Evolutionary conservation across 441 rosid genomes (phyloP).

Genomic region (Adansonia madagascariensis): DNA sequence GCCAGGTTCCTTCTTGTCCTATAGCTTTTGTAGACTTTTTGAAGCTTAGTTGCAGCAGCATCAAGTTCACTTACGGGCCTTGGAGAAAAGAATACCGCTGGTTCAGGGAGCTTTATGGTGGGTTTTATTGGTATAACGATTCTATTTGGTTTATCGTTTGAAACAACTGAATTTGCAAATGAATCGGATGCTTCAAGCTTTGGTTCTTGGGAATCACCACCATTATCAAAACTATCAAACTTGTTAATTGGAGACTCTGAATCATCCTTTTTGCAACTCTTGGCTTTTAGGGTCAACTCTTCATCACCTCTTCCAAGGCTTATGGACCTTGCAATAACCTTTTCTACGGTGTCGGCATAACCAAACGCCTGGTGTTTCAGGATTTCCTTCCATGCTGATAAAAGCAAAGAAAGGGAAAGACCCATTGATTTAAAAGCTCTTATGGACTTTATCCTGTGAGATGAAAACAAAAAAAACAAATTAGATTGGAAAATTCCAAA

Average conservation of each 20-base stretch:
- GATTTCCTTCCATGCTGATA: constrained; percentile 38
- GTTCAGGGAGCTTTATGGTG: constrained; percentile 39
- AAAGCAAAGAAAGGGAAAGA: constrained; percentile 35
- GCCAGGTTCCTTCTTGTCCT: constrained; percentile 66
- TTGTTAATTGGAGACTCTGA: constrained; percentile 22
- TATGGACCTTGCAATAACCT: constrained; percentile 23
- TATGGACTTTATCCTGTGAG: neutral
- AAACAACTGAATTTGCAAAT: constrained; percentile 1
- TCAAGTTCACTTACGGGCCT: constrained; percentile 56
- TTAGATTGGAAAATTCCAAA: neutral
- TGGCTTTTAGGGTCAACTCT: constrained; percentile 22
- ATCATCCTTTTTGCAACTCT: constrained; percentile 31
- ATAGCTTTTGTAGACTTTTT: constrained; percentile 66
- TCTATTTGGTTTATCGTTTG: constrained; percentile 10
- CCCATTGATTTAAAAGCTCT: constrained; percentile 37
- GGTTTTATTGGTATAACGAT: constrained; percentile 33
- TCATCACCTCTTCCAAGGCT: constrained; percentile 29
- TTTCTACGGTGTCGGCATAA: constrained; percentile 24
- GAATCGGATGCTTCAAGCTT: constrained; percentile 9
- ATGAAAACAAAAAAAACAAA: constrained; percentile 20
- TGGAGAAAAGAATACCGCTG: constrained; percentile 46
- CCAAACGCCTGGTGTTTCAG: constrained; percentile 28
- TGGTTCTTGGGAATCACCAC: constrained; percentile 31
- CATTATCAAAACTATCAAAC: constrained; percentile 10
- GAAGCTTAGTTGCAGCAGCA: constrained; percentile 61